phyloP scores from a whole-genome alignment of 2,329 filamentous ascomycete species.

The Pseudopyrenochaeta lycopersici region DNA sequence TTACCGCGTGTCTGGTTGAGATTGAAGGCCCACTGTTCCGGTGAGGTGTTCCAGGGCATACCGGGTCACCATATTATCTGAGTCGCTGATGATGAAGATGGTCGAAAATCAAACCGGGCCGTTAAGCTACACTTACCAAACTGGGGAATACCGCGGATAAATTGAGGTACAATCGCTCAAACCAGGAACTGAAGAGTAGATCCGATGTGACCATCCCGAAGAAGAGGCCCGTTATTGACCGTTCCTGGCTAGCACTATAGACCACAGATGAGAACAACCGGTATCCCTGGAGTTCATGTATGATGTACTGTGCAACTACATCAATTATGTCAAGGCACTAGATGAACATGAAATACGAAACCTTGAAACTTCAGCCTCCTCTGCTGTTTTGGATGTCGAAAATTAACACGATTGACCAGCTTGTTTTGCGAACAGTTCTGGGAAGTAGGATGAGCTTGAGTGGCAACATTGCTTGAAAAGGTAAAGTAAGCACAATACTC shows the following conservation, averaged over 20 bases:
- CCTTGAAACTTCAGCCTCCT: too few relatives aligned
- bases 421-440: too few relatives aligned
- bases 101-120: slow-evolving; percentile 20
- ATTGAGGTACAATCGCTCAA: slow-evolving; percentile 20
- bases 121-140: slow-evolving; percentile 9
- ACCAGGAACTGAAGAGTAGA: slow-evolving; percentile 2
- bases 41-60: neutral
- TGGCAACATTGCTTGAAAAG: too few relatives aligned
- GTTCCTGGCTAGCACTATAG: slow-evolving; percentile 7
- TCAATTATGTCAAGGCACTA: too few relatives aligned
- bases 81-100: neutral
- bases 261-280: neutral
- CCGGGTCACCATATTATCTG: slow-evolving; percentile 24
- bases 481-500: neutral
- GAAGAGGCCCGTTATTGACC: neutral
- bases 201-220: neutral
- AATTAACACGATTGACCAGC: too few relatives aligned
- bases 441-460: too few relatives aligned
- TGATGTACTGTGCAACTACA: too few relatives aligned
- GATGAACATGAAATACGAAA: too few relatives aligned
- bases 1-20: neutral
- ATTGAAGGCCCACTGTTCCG: neutral
- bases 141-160: slow-evolving; percentile 26
- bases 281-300: neutral
- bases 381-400: too few relatives aligned